These are phyloP conservation scores for Rhodocollybia butyracea DNA, from an alignment of 768 basidiomycete species.

Conservation along the genomic window DNA sequence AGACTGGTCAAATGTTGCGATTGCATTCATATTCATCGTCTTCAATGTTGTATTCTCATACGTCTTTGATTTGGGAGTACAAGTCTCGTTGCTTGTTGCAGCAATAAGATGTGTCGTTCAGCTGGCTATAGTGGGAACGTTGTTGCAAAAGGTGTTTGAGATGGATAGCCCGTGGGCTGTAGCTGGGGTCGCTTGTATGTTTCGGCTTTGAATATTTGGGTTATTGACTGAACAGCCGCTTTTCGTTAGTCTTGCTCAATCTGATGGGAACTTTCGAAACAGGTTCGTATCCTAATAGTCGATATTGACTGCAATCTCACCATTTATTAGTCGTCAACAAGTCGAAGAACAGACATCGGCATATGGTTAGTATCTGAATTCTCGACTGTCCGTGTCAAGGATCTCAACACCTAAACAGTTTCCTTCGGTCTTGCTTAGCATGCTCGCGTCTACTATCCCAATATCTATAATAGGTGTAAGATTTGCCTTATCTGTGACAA, in stretches of 20 bases:
- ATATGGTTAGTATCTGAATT: slow-evolving; percentile 48
- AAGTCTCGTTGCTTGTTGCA: slow-evolving; percentile 62
- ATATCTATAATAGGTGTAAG: slow-evolving; percentile 73
- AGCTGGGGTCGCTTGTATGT: slow-evolving; percentile 66
- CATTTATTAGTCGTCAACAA: slow-evolving; percentile 78
- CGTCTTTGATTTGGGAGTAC: slow-evolving; percentile 64
- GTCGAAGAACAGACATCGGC: slow-evolving; percentile 62
- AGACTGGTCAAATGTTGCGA: slow-evolving; percentile 70
- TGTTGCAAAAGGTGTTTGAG: slow-evolving; percentile 74
- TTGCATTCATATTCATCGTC: slow-evolving; percentile 73
- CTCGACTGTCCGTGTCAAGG: too few relatives aligned
- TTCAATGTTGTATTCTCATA: slow-evolving; percentile 69
- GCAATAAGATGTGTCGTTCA: slow-evolving; percentile 76
- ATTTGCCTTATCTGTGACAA: slow-evolving; percentile 71
- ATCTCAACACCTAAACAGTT: slow-evolving; percentile 43
- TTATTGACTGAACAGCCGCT: neutral
- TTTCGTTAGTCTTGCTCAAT: slow-evolving; percentile 58
- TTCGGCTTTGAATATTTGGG: slow-evolving; percentile 45
- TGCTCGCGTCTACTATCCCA: slow-evolving; percentile 76
- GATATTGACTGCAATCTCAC: too few relatives aligned
- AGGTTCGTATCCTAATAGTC: slow-evolving; percentile 52
- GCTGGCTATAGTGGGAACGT: slow-evolving; percentile 66
- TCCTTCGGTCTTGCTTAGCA: slow-evolving; percentile 57
- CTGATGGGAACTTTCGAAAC: slow-evolving; percentile 75
- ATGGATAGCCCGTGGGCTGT: slow-evolving; percentile 74